Conservation (phyloP, 306 rosid species). For the Cucumis hystrix region DNA sequence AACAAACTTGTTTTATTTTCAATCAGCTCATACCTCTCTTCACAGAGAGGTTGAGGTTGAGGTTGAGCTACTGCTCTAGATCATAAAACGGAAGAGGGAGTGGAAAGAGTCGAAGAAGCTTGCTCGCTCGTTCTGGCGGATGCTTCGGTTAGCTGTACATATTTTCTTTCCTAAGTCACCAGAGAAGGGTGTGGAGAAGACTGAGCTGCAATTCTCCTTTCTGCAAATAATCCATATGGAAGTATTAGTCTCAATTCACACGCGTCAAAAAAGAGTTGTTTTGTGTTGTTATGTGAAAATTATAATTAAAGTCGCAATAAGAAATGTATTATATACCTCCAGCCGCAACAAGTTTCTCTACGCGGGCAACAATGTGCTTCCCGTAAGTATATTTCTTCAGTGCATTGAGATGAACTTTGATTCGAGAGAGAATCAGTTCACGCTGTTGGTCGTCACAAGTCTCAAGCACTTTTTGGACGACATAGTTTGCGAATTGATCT, state of each 20-base stretch:
- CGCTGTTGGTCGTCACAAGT: constrained; percentile 95
- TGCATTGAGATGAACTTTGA: constrained; percentile 92
- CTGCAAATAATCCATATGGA: constrained; percentile 29
- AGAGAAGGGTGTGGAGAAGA: constrained; percentile 59
- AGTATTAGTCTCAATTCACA: too few relatives aligned
- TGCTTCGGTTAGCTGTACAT: constrained; percentile 97
- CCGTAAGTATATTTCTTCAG: constrained; percentile 91
- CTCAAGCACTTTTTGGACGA: constrained; percentile 92
- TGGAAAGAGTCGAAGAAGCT: constrained; percentile 25
- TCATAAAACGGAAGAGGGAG: constrained; percentile 11
- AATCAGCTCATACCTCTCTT: constrained; percentile 28
- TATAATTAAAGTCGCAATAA: neutral
- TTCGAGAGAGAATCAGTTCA: constrained; percentile 82
- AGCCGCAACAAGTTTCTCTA: constrained; percentile 96
- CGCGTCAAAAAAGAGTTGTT: neutral
- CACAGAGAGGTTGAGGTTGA: constrained; percentile 19
- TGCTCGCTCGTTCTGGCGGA: constrained; percentile 30
- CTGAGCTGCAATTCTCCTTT: constrained; percentile 95
- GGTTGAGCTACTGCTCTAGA: constrained; percentile 25
- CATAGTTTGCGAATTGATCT: constrained; percentile 92
- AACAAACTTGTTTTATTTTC: constrained; percentile 42
- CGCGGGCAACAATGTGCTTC: constrained; percentile 91
- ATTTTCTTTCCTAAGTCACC: constrained; percentile 40
- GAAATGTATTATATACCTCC: constrained; percentile 45
- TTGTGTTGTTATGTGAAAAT: neutral